Evolutionary conservation across 140 eudicot genomes (phyloP).

Genomic region (Cichorium intybus): DNA sequence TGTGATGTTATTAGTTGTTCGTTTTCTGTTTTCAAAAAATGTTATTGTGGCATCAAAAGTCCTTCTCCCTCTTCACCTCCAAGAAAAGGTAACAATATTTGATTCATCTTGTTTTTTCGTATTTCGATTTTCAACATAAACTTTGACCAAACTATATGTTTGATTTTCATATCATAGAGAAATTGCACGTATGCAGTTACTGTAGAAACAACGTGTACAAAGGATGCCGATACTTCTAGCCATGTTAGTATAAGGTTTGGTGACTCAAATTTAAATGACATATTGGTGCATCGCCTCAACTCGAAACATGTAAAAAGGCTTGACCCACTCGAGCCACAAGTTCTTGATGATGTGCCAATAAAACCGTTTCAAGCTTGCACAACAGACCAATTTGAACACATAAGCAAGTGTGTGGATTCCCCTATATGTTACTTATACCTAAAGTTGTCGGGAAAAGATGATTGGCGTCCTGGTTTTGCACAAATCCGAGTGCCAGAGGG

Average conservation of each 20-base stretch:
- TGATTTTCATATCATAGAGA: conserved; percentile 15
- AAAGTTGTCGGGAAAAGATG: conserved; percentile 49
- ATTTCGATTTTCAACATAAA: neutral
- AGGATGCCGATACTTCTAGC: conserved; percentile 60
- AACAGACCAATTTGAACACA: conserved; percentile 55
- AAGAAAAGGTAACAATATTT: conserved; percentile 30
- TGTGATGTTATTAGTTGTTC: conserved; percentile 10
- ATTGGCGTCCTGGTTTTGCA: conserved; percentile 76
- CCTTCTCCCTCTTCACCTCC: conserved; percentile 12
- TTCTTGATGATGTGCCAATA: conserved; percentile 54
- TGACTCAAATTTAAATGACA: conserved; percentile 48
- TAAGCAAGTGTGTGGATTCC: conserved; percentile 48
- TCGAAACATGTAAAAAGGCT: conserved; percentile 51
- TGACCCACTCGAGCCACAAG: conserved; percentile 60
- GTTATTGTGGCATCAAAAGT: conserved; percentile 16
- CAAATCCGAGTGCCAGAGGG: conserved; percentile 45
- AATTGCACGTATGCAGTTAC: conserved; percentile 62
- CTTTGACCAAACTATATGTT: neutral
- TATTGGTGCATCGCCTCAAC: conserved; percentile 51
- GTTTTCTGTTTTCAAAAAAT: neutral
- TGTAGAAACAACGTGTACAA: conserved; percentile 52
- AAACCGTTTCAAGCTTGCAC: conserved; percentile 68
- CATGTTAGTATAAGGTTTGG: conserved; percentile 60
- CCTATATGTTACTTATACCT: conserved; percentile 56
- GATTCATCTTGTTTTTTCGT: too few species aligned